phyloP scores from a whole-genome alignment of 441 rosid genomes.

The Arabidopsis hybrid region DNA sequence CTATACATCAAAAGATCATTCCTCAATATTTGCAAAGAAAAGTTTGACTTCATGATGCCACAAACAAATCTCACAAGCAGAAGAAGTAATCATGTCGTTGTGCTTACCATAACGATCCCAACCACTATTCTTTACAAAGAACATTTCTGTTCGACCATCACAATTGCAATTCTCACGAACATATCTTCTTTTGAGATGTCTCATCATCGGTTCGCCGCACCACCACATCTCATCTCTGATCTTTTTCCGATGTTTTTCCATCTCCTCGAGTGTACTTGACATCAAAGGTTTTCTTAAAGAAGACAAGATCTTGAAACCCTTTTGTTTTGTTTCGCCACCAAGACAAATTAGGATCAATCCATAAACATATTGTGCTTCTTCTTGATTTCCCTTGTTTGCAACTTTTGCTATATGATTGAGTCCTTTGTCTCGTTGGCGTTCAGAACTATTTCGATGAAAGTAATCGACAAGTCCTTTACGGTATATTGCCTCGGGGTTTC shows the following conservation, averaged over 20 bases:
- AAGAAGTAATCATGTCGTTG: neutral
- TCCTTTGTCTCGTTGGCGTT: neutral
- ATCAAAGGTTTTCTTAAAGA: neutral
- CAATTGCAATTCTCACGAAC: conserved; percentile 4
- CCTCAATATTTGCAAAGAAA: neutral
- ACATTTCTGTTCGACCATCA: neutral
- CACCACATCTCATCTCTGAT: neutral
- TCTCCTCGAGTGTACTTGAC: neutral
- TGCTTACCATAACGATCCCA: conserved; percentile 3
- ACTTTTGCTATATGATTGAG: conserved; percentile 6
- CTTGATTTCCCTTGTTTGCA: neutral
- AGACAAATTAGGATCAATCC: conserved; percentile 22
- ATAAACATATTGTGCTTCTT: conserved; percentile 26
- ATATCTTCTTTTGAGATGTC: conserved; percentile 1
- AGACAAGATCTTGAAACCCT: conserved; percentile 8
- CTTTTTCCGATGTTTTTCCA: neutral
- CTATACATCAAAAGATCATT: neutral
- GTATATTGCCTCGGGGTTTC: conserved; percentile 3
- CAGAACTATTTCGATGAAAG: neutral
- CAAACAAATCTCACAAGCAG: conserved; percentile 22
- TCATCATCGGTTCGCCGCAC: neutral
- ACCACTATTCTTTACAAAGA: neutral
- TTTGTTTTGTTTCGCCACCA: conserved; percentile 13
- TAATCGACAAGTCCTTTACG: conserved; percentile 13
- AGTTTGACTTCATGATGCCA: conserved; percentile 12